Evolutionary conservation across 495 filamentous ascomycete species (phyloP), one percentile per base, ranked within the genome.

Genomic region (Aspergillus heteromorphus): DNA sequence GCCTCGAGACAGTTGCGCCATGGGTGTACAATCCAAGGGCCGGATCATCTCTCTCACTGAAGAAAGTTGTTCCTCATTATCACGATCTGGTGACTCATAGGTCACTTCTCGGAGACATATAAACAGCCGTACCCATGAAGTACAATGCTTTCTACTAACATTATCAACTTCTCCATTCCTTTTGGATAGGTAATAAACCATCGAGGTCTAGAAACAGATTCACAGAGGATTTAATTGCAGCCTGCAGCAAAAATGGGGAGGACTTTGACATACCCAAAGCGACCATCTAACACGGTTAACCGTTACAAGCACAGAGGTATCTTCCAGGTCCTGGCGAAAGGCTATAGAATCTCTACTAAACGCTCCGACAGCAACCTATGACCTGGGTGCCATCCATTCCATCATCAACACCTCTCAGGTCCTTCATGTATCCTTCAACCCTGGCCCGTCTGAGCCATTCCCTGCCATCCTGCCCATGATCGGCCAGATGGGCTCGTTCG

Each of bases 381-480:
- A 91, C 57, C 77, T 86, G 41, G 73, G 79, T 17, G 81, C 86
- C 6, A 91, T 96, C 65, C 89, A 97, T 65, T 65, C 65, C 49
- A 89, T 97, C 60, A 76, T 97, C 69, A 92, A 95, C 70, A 73
- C 76, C 9, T 81, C 81, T 16, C 84, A 83, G 14, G 81, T 96
- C 10, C 76, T 96, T 6, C 87, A 96, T 73, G 84, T 97, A 55
- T 90, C 91, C 51, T 96, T 96, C 81, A 77, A 75, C 30, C 72
- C 79, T 18, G 73, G 74, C 6, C 74, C 79, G 0, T 68, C 77
- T 40, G 83, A 86, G 53, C 84, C 85, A 11, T 91, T 91, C 59
- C 90, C 91, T 4, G 77, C 81, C 48, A 83, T 87, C 57, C 76
- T 97, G 0, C 92, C 92, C 34, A 93, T 96, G 89, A 88, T 96